Base-by-base conservation (phyloP, 495 filamentous ascomycete genomes). In the Penicillium waksmanii region DNA sequence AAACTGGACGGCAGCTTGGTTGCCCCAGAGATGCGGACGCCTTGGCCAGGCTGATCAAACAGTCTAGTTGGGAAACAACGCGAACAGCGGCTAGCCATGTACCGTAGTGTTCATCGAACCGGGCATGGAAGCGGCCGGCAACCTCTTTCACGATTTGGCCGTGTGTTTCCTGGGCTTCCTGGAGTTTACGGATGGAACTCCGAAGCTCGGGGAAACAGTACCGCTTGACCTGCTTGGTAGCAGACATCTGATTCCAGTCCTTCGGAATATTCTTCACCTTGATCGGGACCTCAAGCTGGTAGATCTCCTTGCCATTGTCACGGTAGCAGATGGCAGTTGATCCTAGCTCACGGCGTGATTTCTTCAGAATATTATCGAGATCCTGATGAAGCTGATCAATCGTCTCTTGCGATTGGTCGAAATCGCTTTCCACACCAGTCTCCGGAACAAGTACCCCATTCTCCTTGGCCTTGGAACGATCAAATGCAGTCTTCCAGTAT, bases 281-380 rank as follows among this genome's bases (percentile, higher is more conserved):
- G 63, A 89, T 85, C 0, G 96, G 96, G 0, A 91, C 89, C 71
- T 99, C 96, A 3, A 99, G 84, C 71, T 97, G 92, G 69, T 96
- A 99, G 50, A 97, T 90, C 67, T 99, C 96, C 73, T 98, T 99
- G 25, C 96, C 96, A 35, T 92, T 90, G 68, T 98, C 91, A 27
- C 86, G 86, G 76, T 89, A 99, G 58, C 84, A 86, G 63, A 98
- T 88, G 2, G 90, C 86, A 35, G 71, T 81, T 8, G 83, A 87
- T 0, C 80, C 80, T 9, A 97, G 73, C 19, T 90, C 84, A 25
- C 84, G 80, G 55, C 89, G 86, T 43, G 86, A 85, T 64, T 85
- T 81, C 58, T 88, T 88, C 7, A 97, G 78, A 1, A 96, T 71
- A 15, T 78, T 72, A 11, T 96, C 79, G 0, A 99, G 85, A 38